Evolutionary conservation across 805 yeast species (phyloP), one percentile per base, ranked within the genome.

Genomic region (Alloascoidea hylecoeti): DNA sequence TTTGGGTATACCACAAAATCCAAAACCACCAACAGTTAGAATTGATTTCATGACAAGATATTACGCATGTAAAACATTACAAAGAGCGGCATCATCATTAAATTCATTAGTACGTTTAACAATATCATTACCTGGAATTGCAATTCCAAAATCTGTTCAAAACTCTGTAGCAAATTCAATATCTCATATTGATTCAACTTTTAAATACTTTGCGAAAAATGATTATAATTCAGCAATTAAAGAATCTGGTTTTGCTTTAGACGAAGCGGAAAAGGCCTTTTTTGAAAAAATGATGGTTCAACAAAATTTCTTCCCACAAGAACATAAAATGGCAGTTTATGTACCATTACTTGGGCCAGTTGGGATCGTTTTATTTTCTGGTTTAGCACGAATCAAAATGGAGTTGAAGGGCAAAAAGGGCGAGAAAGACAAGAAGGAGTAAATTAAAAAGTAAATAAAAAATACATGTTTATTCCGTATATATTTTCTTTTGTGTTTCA

Each of bases 281-380:
- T 89, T 89, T 55, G 94, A 89, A 47, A 82, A 83, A 48, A 88
- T 80, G 54, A 89, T 92, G 96, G 84, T 92, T 18, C 94, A 85
- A 50, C 96, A 89, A 52, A 84, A 80, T 40, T 86, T 82, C 55
- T 85, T 88, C 64, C 97, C 98, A 0, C 89, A 82, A 45, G 96
- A 89, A 55, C 98, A 89, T 53, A 88, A 84, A 55, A 66, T 92
- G 50, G 97, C 98, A 0, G 95, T 92, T 1, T 92, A 86, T 47
- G 63, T 85, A 51, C 98, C 98, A 0, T 60, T 89, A 35, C 55
- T 88, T 27, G 97, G 97, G 0, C 98, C 98, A 1, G 61, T 86
- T 27, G 59, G 70, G 2, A 70, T 89, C 17, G 86, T 92, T 16
- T 52, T 61, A 23, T 18, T 54, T 3, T 38, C 55, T 28, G 63